Evolutionary conservation across 192 early-diverging fungal genomes (phyloP), one percentile per base, ranked within the genome.

Genomic region (Coemansia sp.): DNA sequence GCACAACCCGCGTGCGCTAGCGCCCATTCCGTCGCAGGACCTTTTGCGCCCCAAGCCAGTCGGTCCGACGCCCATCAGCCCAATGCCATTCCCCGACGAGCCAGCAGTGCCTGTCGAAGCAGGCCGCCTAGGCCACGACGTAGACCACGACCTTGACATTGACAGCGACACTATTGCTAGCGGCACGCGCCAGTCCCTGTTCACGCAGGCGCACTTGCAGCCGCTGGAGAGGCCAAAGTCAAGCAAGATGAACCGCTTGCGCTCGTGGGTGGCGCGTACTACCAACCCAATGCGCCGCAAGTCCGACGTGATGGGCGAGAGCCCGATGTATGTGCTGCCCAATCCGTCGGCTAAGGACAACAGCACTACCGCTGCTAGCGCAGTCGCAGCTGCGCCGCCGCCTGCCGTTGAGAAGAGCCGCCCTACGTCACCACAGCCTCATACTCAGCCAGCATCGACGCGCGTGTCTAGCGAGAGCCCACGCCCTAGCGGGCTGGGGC

Each of bases 231-330:
- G 71, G 37, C 79, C 79, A 59, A 76, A 74, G 54, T 82, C 79
- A 22, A 82, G 79, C 65, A 66, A 64, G 38, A 82, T 82, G 67
- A 69, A 67, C 51, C 79, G 79, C 11, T 51, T 82, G 64, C 79
- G 79, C 57, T 77, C 74, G 51, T 82, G 79, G 79, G 79, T 76
- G 19, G 64, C 79, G 6, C 79, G 79, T 43, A 82, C 70, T 10
- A 71, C 79, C 42, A 76, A 82, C 61, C 79, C 79, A 22, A 82
- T 82, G 59, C 58, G 79, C 29, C 79, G 79, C 74, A 82, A 74
- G 38, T 82, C 79, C 3, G 79, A 82, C 41, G 65, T 71, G 0
- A 62, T 68, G 45, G 51, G 42, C 46, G 78, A 81, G 14, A 49
- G 39, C 31, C 59, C 46, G 9, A 53, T 67, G 56, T 47, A 22